Conservation (phyloP, 2,329 filamentous ascomycete species). For the Bimuria novae-zelandiae region DNA sequence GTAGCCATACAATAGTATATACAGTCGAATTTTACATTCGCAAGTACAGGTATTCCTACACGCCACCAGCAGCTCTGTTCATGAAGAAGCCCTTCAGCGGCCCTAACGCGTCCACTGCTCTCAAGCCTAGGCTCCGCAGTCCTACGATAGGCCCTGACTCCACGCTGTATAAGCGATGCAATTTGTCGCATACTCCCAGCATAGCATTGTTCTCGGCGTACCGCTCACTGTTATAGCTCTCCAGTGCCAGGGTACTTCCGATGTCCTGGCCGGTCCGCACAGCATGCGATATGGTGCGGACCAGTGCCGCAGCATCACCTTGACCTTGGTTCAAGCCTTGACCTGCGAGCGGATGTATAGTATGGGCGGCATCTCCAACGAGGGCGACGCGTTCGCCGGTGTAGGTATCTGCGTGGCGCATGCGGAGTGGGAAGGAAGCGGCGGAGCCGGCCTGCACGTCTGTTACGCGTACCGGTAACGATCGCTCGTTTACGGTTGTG, state of each 20-base stretch:
- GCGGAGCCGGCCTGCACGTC: constrained; percentile 78
- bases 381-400: constrained; percentile 87
- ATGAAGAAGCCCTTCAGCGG: constrained; percentile 86
- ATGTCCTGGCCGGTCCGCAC: constrained; percentile 86
- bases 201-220: constrained; percentile 81
- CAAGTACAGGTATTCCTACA: constrained; percentile 15
- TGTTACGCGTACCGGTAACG: constrained; percentile 67
- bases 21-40: constrained; percentile 2
- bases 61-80: constrained; percentile 61
- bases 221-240: constrained; percentile 78
- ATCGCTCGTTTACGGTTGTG: constrained; percentile 56
- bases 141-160: constrained; percentile 79
- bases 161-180: constrained; percentile 90
- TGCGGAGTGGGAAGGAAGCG: constrained; percentile 86
- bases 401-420: constrained; percentile 94
- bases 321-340: constrained; percentile 95
- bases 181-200: constrained; percentile 81
- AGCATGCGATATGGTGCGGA: constrained; percentile 73
- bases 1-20: too few relatives aligned
- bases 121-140: constrained; percentile 75
- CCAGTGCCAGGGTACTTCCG: constrained; percentile 76
- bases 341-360: constrained; percentile 89
- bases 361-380: constrained; percentile 93
- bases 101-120: constrained; percentile 73
- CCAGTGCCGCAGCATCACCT: constrained; percentile 81